A percentile compares a stretch with the other conserved stretches of the same genome.
These are phyloP conservation scores for Nicotiana otophora DNA, from an alignment of 257 asterid species.

Conservation along the genomic window DNA sequence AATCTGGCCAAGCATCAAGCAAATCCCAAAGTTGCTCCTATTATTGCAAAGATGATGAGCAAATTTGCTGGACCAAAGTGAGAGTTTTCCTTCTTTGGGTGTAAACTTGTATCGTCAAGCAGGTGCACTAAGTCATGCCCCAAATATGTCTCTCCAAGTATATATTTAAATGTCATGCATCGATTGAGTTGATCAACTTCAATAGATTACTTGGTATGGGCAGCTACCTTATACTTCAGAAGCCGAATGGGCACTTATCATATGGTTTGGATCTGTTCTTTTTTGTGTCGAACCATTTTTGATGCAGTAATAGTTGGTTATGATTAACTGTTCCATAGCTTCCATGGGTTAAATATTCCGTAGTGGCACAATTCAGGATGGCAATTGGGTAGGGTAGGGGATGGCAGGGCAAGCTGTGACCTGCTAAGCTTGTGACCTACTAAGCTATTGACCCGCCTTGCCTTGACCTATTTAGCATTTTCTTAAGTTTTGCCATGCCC, in stretches of 20 bases:
- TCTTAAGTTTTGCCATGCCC: no score
- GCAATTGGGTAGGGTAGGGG: no score
- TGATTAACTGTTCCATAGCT: not conserved
- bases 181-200: not conserved
- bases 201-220: not conserved
- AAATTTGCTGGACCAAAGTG: constrained; percentile 58
- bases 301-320: not conserved
- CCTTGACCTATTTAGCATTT: no score
- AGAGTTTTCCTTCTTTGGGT: not conserved
- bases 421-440: no score
- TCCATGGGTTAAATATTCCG: not conserved
- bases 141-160: not conserved
- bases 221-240: not conserved
- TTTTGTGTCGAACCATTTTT: not conserved
- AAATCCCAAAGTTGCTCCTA: constrained; percentile 90
- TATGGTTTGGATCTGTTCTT: not conserved
- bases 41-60: constrained; percentile 77
- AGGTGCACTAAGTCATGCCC: not conserved
- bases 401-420: no score
- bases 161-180: not conserved
- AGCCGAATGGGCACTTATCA: not conserved
- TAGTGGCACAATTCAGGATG: not conserved
- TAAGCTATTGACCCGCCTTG: no score
- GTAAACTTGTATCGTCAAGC: not conserved
- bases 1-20: constrained; percentile 86